A percentile compares a stretch with the other conserved stretches of the same genome.
These are phyloP conservation scores for Bothriochloa decipiens DNA, from an alignment of 176 grass and related monocot species.

Conservation along the genomic window DNA sequence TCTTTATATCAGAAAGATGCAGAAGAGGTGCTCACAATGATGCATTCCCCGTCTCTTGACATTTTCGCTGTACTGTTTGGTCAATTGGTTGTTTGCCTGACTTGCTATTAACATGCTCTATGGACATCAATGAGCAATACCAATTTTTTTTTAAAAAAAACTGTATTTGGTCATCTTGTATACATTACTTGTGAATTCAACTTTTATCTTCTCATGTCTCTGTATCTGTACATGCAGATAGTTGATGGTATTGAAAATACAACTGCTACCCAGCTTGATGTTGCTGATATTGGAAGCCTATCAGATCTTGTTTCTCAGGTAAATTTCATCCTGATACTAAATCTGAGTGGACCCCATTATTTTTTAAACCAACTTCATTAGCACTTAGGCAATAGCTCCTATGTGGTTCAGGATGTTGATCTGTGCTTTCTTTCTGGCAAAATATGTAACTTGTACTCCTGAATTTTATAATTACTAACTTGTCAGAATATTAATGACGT, in stretches of 20 bases:
- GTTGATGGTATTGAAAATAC: slow-evolving; percentile 83
- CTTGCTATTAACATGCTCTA: not conserved
- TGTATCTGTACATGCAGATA: slow-evolving; percentile 63
- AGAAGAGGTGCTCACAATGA: slow-evolving; percentile 62
- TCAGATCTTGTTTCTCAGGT: slow-evolving; percentile 76
- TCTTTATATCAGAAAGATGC: slow-evolving; percentile 19
- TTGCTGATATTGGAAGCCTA: slow-evolving; percentile 68
- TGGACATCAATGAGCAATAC: not conserved
- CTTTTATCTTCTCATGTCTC: slow-evolving; percentile 22
- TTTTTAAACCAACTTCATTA: not conserved
- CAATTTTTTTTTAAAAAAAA: slow-evolving; percentile 1
- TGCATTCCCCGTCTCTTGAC: slow-evolving; percentile 24
- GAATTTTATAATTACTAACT: not conserved
- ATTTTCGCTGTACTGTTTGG: slow-evolving; percentile 6
- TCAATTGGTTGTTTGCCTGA: not conserved
- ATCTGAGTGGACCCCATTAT: not conserved
- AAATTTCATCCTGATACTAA: slow-evolving; percentile 31
- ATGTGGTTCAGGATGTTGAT: not conserved
- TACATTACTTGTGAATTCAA: slow-evolving; percentile 12
- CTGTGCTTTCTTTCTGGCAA: slow-evolving; percentile 10
- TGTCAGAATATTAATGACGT: not conserved
- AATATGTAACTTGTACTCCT: not conserved
- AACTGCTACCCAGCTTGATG: slow-evolving; percentile 80
- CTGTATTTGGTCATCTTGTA: slow-evolving; percentile 2
- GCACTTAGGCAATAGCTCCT: not conserved